phyloP scores from a whole-genome alignment of 2,329 filamentous ascomycete genomes.

The Calonectria naviculata region DNA sequence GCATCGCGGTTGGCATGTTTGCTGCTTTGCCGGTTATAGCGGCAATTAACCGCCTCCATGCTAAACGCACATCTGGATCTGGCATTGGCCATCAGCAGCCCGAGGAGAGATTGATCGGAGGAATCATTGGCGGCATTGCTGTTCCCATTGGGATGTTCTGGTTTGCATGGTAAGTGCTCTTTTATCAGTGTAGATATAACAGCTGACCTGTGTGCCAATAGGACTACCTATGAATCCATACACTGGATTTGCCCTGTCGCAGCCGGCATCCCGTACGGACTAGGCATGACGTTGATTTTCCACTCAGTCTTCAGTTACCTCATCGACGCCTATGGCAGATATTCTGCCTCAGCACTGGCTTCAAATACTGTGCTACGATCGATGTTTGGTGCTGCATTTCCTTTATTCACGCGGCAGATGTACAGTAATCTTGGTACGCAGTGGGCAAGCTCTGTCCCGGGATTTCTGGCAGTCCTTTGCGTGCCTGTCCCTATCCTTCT shows the following conservation, averaged over 20 bases:
- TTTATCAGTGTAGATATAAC: constrained; percentile 46
- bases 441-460: constrained; percentile 30
- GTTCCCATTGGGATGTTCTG: constrained; percentile 72
- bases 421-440: constrained; percentile 33
- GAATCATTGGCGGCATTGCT: constrained; percentile 66
- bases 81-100: constrained; percentile 66
- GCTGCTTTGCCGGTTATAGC: constrained; percentile 62
- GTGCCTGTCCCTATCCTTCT: constrained; percentile 33
- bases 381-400: constrained; percentile 32
- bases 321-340: constrained; percentile 78
- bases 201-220: background rate
- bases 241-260: constrained; percentile 66
- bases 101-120: constrained; percentile 70
- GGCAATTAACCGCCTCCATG: constrained; percentile 64
- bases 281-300: constrained; percentile 72
- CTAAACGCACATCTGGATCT: constrained; percentile 46
- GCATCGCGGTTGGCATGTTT: constrained; percentile 72
- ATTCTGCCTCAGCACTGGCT: constrained; percentile 79
- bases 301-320: constrained; percentile 73
- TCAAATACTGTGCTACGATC: constrained; percentile 51
- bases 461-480: constrained; percentile 30
- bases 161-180: constrained; percentile 69
- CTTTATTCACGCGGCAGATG: constrained; percentile 34
- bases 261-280: constrained; percentile 60
- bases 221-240: constrained; percentile 45